Evolutionary conservation across 371 early-diverging fungal species (phyloP).

Genomic region (Mortierella sp.): DNA sequence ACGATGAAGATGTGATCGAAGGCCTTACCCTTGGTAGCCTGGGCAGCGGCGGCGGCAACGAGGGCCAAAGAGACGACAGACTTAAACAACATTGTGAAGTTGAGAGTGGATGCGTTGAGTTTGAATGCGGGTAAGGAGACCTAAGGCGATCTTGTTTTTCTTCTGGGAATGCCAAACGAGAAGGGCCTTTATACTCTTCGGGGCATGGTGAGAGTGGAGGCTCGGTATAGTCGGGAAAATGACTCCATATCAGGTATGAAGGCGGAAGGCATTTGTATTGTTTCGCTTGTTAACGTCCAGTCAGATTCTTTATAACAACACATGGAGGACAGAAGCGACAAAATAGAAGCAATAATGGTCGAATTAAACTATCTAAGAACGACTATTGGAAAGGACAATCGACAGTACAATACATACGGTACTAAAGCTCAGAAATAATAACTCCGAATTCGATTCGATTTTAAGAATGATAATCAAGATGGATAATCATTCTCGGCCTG

Average conservation of each 20-base stretch:
- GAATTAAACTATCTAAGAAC: no score
- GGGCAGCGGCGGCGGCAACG: constrained; percentile 66
- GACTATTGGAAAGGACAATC: no score
- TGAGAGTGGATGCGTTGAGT: background rate
- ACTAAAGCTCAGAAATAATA: no score
- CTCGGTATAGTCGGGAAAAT: constrained; percentile 26
- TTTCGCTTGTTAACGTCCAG: constrained; percentile 6
- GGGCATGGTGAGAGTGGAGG: background rate
- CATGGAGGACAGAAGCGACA: constrained; percentile 5
- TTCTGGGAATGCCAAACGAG: background rate
- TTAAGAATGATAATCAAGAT: constrained; percentile 7
- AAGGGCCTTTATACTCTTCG: constrained; percentile 9
- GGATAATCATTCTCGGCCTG: background rate
- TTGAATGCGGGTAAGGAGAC: background rate
- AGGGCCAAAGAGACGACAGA: constrained; percentile 61
- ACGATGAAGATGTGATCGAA: constrained; percentile 55
- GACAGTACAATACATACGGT: no score
- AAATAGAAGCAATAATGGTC: background rate
- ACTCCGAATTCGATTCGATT: constrained; percentile 15
- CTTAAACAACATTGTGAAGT: constrained; percentile 27
- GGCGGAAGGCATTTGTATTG: background rate
- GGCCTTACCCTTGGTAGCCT: constrained; percentile 51
- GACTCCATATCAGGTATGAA: constrained; percentile 5
- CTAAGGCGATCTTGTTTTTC: constrained; percentile 7
- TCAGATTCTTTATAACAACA: background rate